Evolutionary conservation across 2,329 filamentous ascomycete species (phyloP), one percentile per base, ranked within the genome.

Genomic region (Fonsecaea erecta): DNA sequence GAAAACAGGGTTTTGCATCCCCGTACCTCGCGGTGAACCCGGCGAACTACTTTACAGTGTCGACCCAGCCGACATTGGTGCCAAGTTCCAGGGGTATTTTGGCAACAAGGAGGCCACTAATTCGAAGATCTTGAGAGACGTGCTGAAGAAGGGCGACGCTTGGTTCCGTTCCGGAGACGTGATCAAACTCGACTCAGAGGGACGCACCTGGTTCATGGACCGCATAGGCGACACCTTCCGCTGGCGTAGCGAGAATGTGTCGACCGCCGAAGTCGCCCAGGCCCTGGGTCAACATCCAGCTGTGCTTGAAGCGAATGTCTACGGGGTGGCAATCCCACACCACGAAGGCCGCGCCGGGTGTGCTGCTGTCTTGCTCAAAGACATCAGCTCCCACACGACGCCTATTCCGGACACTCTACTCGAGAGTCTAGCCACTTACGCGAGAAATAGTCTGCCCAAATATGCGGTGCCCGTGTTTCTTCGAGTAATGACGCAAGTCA

Each of bases 401-500:
- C 53, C 43, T 56, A 21, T 67, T 1, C 51, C 61, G 7, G 51
- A 40, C 2, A 8, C 35, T 18, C 37, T 70, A 4, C 68, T 71
- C 30, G 67, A 71, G 52, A 68, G 67, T 52, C 60, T 70, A 12
- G 70, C 70, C 21, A 64, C 66, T 2, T 70, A 62, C 32, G 58
- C 64, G 8, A 65, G 84, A 0, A 76, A 90, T 35, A 85, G 81
- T 68, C 80, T 96, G 28, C 92, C 93, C 0, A 84, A 83, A 55
- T 96, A 90, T 73, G 92, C 92, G 0, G 84, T 88, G 3, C 93
- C 93, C 0, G 72, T 95, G 0, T 97, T 96, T 77, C 75, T 97
- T 54, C 83, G 93, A 12, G 77, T 93, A 5, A 84, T 88, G 7
- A 81, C 79, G 28, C 83, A 84, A 28, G 83, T 86, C 70, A 86